A percentile compares a stretch with the other conserved stretches of the same genome.
Conservation (phyloP, 495 filamentous ascomycete species). For the Trichoderma asperelloides region DNA sequence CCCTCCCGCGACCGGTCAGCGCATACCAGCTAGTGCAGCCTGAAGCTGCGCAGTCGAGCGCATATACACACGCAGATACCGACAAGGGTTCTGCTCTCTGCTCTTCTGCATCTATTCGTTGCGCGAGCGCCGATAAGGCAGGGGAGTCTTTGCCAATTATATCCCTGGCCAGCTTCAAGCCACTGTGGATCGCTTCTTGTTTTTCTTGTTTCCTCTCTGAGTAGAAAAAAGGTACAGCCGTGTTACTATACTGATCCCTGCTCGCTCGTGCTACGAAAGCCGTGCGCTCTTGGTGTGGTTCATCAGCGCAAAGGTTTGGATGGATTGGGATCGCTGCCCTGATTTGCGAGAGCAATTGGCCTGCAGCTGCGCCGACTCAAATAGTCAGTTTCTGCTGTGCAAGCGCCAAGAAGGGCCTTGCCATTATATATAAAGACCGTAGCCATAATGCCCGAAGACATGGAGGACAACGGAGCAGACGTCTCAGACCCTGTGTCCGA, state of each 20-base stretch:
- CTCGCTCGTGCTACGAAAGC: background rate
- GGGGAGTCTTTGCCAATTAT: background rate
- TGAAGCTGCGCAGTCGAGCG: background rate
- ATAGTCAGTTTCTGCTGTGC: background rate
- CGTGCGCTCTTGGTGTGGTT: conserved; percentile 4
- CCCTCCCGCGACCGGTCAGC: conserved; percentile 1
- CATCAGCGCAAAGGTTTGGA: background rate
- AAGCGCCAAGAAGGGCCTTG: conserved; percentile 14
- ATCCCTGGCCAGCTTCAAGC: background rate
- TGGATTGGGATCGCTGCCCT: conserved; percentile 6
- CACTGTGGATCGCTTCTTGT: background rate
- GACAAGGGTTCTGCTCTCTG: background rate
- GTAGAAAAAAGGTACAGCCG: background rate
- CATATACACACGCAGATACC: background rate
- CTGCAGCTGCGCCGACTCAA: background rate
- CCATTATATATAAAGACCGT: conserved; percentile 44
- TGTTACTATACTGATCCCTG: background rate
- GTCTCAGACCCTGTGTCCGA: conserved; percentile 48
- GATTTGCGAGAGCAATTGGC: background rate
- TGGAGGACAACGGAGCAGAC: conserved; percentile 34
- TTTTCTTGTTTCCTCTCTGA: background rate
- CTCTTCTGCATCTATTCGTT: background rate
- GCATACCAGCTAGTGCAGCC: background rate
- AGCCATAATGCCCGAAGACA: conserved; percentile 37
- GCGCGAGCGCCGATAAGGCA: background rate